Base-by-base conservation (phyloP, 1,139 yeast species). In the Wickerhamiella infanticola region DNA sequence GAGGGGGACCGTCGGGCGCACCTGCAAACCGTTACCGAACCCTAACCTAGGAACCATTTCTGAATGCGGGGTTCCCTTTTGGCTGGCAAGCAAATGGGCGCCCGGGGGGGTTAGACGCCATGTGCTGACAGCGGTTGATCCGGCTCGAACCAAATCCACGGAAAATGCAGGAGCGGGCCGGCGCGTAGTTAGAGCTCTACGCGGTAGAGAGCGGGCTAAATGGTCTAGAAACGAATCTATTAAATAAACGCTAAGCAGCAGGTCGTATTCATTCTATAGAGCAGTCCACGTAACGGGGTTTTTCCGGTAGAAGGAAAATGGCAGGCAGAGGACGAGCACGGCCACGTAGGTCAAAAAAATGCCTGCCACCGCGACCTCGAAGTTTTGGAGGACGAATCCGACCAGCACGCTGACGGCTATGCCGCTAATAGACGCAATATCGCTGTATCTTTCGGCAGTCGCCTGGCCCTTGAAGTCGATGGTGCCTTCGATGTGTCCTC, bases 381-480 rank as follows among this genome's bases (percentile, higher is more conserved):
- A 54, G 47, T 70, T 63, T 50, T 70, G 73, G 27, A 67, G 53
- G 3, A 66, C 44, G 47, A 72, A 66, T 1, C 83, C 83, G 36
- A 65, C 59, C 1, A 72, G 35, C 37, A 74, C 63, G 39, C 75
- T 63, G 38, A 68, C 43, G n/a, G 63, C 53, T 0, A 67, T 61
- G 8, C 72, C 74, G 18, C 49, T 35, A 2, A 58, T 53, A 24
- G 67, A 51, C 24, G 63, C 38, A 7, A 46, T 39, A 35, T 50
- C 49, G 24, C 58, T 52, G 18, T 57, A 48, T n/a, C 52, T 44
- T 25, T 69, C 69, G 6, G 71, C 70, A 38, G 58, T 54, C 50
- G 63, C 63, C 59, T 79, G 86, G 50, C 83, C 81, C 54, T 71
- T 64, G 55, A 71, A 77, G 61, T 79, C 84, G 51, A 79, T 75